A percentile compares a stretch with the other conserved stretches of the same genome.
These are phyloP conservation scores for Quercus lobata DNA, from an alignment of 331 rosid genomes.

Conservation along the genomic window DNA sequence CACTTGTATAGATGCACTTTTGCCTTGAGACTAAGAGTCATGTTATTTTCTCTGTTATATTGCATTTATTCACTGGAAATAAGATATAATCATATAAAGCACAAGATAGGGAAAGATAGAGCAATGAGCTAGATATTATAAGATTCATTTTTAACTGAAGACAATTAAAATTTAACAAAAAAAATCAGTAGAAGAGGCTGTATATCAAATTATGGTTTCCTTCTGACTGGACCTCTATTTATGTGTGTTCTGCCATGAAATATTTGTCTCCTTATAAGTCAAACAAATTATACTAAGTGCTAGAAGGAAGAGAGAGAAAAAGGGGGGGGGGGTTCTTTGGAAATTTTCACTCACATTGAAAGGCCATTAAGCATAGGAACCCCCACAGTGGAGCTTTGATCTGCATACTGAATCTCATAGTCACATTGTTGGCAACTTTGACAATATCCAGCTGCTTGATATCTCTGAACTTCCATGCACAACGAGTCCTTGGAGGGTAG, in stretches of 20 bases:
- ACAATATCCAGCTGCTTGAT: slow-evolving; percentile 31
- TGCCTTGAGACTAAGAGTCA: not conserved
- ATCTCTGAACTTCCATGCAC: slow-evolving; percentile 61
- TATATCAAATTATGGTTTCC: not conserved
- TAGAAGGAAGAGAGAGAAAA: not conserved
- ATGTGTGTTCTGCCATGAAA: not conserved
- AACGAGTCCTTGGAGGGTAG: slow-evolving; percentile 48
- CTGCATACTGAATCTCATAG: slow-evolving; percentile 81
- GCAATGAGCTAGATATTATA: not conserved
- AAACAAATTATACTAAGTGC: not conserved
- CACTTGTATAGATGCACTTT: not conserved
- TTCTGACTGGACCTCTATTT: not conserved
- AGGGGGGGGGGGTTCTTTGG: not conserved
- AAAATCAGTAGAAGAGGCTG: not conserved
- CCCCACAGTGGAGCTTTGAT: slow-evolving; percentile 76
- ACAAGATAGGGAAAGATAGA: not conserved
- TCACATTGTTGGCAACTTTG: slow-evolving; percentile 64
- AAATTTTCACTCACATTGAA: slow-evolving; percentile 48
- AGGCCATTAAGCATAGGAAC: slow-evolving; percentile 55
- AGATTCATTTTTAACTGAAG: not conserved
- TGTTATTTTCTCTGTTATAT: not conserved
- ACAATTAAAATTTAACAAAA: not conserved
- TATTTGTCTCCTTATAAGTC: not conserved
- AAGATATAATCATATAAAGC: not conserved
- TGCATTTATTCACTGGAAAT: not conserved